phyloP scores from a whole-genome alignment of 192 early-diverging fungal species.

The Helicostylum pulchrum region DNA sequence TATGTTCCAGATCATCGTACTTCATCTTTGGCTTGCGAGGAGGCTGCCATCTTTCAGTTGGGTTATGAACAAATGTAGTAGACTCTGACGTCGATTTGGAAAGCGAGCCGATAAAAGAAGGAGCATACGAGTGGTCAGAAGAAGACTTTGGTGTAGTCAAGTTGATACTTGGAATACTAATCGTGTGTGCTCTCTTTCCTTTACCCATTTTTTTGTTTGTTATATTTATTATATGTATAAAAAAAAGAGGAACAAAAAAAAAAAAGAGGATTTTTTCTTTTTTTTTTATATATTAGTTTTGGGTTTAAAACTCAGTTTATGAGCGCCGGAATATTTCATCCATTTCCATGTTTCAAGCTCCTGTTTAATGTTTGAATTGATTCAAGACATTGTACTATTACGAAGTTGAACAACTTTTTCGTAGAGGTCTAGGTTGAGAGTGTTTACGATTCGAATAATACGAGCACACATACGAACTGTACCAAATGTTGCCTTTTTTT shows the following conservation, averaged over 20 bases:
- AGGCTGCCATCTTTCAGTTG: constrained; percentile 15
- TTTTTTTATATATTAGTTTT: no score
- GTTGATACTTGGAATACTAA: constrained; percentile 31
- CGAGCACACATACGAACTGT: not conserved
- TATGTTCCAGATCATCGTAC: constrained; percentile 36
- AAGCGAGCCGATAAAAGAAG: constrained; percentile 4
- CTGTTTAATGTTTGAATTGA: no score
- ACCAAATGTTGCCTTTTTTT: not conserved
- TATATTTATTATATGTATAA: constrained; percentile 4
- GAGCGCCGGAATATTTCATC: no score
- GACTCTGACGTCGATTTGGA: constrained; percentile 14
- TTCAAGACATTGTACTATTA: no score
- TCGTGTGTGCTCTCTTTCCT: constrained; percentile 31
- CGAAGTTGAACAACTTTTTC: not conserved
- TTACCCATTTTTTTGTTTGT: constrained; percentile 24
- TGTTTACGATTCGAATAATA: not conserved
- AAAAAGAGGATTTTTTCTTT: no score
- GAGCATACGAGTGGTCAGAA: constrained; percentile 20
- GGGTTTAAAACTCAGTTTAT: no score
- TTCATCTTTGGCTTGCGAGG: constrained; percentile 20
- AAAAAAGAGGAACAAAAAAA: not conserved
- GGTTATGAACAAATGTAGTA: constrained; percentile 9
- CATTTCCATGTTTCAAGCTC: no score
- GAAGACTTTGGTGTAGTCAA: constrained; percentile 20
- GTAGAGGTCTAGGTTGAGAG: constrained; percentile 6